phyloP scores from a whole-genome alignment of 2,329 filamentous ascomycete species.

The Immersiporthe knoxdaviesiana region DNA sequence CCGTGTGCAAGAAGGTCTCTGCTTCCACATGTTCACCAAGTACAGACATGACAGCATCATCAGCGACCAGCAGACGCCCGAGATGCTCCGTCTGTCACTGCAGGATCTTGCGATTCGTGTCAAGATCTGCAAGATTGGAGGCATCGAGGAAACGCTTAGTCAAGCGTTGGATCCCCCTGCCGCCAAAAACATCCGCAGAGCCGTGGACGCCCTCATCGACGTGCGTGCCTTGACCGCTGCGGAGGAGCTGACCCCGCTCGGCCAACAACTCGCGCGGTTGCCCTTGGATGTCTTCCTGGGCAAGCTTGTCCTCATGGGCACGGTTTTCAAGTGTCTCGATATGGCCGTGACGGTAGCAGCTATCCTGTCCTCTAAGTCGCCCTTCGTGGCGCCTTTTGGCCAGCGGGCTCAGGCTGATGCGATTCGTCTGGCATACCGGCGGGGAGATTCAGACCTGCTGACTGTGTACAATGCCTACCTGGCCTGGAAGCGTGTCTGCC shows the following conservation, averaged over 20 bases:
- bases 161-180: conserved; percentile 90
- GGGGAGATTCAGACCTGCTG: conserved; percentile 87
- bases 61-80: conserved; percentile 91
- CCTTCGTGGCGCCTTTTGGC: conserved; percentile 85
- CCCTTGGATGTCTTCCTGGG: conserved; percentile 94
- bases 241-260: conserved; percentile 86
- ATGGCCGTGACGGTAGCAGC: conserved; percentile 90
- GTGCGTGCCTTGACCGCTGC: conserved; percentile 81
- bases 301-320: conserved; percentile 86
- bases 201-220: conserved; percentile 90
- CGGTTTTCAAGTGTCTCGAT: conserved; percentile 88
- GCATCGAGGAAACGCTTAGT: conserved; percentile 86
- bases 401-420: conserved; percentile 81
- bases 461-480: conserved; percentile 94
- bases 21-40: conserved; percentile 94
- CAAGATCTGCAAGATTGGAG: conserved; percentile 95
- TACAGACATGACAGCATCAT: conserved; percentile 83
- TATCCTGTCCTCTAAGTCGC: conserved; percentile 91
- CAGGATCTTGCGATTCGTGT: conserved; percentile 95
- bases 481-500: conserved; percentile 83
- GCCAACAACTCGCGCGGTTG: conserved; percentile 82
- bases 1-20: conserved; percentile 91
- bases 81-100: conserved; percentile 91
- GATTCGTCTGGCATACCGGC: conserved; percentile 76
- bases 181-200: conserved; percentile 87